Base-by-base conservation (phyloP, 163 green algal genomes). In the Scenedesmus sp. region DNA sequence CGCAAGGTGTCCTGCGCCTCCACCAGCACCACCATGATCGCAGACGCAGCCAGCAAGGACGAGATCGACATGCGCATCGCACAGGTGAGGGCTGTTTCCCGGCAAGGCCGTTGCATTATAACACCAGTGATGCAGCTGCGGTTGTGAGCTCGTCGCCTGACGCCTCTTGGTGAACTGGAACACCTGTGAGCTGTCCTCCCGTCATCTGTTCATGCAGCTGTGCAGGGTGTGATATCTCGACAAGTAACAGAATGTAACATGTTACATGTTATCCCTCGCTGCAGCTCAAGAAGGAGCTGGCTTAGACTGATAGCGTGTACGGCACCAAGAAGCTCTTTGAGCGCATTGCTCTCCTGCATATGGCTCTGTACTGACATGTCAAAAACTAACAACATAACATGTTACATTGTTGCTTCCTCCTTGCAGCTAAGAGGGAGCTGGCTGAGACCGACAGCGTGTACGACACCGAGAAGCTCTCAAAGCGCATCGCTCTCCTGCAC, bases 271-370 rank as follows among this genome's bases (percentile, higher is more conserved):
- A 46, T 46, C 34, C 34, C 34, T 46, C 34, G 34, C 34, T 46
- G 34, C 34, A 46, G 34, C 34, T 46, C 34, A 46, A 46, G 34
- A 46, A 99, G 95, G 98, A 99, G 96, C 96, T 99, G 89, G 87
- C 93, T 12, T 96, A 99, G 92, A 99, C 97, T 2, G 98, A 99
- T 94, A 97, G 90, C 10, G 95, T 99, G 73, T 99, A 99, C 91
- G 98, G 99, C 96, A 99, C 79, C 9, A 97, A 99, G 96, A 99
- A 99, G 97, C 97, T 99, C 55, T 96, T 90, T 3, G 98, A 99
- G 96, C 97, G 98, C 94, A 99, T 99, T 85, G 98, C 98, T 46
- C 34, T 46, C 34, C 34, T 46, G 34, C 34, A 46, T 46, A 46
- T 46, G 34, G 34, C 34, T 46, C 34, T 46, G 34, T 46, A 46